These are phyloP conservation scores for Fusarium mangiferae DNA, from an alignment of 2,329 filamentous ascomycete genomes.

Conservation along the genomic window DNA sequence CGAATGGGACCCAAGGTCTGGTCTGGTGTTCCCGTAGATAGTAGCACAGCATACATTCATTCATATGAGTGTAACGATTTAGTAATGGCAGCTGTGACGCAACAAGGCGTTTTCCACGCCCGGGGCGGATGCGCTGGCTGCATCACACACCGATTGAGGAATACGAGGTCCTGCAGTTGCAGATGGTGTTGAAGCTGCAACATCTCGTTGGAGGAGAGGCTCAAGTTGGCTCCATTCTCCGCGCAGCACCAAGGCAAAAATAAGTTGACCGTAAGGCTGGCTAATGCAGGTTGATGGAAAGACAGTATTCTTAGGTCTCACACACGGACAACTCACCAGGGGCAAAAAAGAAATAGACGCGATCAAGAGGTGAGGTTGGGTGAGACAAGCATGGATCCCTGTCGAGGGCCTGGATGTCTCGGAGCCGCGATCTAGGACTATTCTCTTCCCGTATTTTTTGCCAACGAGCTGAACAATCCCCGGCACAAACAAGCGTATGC, in stretches of 20 bases:
- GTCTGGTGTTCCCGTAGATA: neutral
- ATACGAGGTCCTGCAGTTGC: conserved; percentile 23
- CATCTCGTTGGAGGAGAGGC: conserved; percentile 32
- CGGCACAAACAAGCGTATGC: neutral
- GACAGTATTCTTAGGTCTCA: neutral
- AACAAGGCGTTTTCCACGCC: conserved; percentile 14
- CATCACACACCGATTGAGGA: conserved; percentile 31
- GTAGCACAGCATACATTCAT: neutral
- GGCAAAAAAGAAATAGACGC: neutral
- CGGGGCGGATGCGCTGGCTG: conserved; percentile 4
- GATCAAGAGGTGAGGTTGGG: neutral
- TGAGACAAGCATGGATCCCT: conserved; percentile 19
- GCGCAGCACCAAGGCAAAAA: neutral
- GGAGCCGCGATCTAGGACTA: neutral
- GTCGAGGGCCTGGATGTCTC: neutral
- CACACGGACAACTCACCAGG: conserved; percentile 1
- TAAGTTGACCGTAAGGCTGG: conserved; percentile 21
- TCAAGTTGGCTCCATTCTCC: conserved; percentile 8
- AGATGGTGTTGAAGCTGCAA: conserved; percentile 16
- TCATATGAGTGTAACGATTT: neutral
- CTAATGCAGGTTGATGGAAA: conserved; percentile 26
- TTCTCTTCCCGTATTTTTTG: neutral
- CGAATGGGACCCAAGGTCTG: neutral
- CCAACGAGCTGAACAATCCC: neutral
- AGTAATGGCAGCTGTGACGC: conserved; percentile 21